These are phyloP conservation scores for Xylariaceae sp. DNA, from an alignment of 2,329 filamentous ascomycete species.

Conservation along the genomic window DNA sequence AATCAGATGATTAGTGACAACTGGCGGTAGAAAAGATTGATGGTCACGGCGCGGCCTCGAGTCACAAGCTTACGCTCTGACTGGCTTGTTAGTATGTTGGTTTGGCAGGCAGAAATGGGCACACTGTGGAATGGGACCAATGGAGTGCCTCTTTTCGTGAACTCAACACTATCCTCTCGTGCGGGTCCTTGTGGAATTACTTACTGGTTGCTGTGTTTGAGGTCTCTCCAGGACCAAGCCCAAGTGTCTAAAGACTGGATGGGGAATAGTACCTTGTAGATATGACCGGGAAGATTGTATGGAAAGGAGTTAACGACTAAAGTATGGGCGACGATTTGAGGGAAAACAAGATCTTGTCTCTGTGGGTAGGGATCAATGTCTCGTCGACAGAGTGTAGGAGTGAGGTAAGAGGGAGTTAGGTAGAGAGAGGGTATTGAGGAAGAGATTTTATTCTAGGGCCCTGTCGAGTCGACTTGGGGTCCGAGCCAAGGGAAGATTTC, in stretches of 20 bases:
- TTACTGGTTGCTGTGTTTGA: neutral
- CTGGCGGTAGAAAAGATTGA: neutral
- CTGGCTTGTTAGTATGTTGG: constrained; percentile 10
- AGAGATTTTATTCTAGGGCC: neutral
- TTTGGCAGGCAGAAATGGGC: neutral
- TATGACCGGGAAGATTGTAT: neutral
- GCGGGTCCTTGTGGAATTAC: neutral
- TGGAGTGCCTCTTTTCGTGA: neutral
- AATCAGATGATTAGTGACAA: constrained; percentile 9
- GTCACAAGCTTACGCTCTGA: neutral
- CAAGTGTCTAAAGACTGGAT: neutral
- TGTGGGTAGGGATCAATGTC: constrained; percentile 1
- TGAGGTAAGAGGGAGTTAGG: neutral
- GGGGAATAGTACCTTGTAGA: constrained; percentile 10
- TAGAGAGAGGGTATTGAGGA: neutral
- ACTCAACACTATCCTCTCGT: too few species aligned
- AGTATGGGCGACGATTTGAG: neutral
- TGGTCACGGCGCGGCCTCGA: constrained; percentile 1
- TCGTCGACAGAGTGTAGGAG: neutral
- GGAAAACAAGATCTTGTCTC: constrained; percentile 1
- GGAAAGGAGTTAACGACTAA: neutral
- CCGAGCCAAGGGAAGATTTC: neutral
- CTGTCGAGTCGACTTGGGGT: neutral
- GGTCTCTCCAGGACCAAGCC: neutral
- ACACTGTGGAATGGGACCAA: neutral